Evolutionary conservation across 1,284 basidiomycete species (phyloP), one percentile per base, ranked within the genome.

Genomic region (Tremellales sp.): DNA sequence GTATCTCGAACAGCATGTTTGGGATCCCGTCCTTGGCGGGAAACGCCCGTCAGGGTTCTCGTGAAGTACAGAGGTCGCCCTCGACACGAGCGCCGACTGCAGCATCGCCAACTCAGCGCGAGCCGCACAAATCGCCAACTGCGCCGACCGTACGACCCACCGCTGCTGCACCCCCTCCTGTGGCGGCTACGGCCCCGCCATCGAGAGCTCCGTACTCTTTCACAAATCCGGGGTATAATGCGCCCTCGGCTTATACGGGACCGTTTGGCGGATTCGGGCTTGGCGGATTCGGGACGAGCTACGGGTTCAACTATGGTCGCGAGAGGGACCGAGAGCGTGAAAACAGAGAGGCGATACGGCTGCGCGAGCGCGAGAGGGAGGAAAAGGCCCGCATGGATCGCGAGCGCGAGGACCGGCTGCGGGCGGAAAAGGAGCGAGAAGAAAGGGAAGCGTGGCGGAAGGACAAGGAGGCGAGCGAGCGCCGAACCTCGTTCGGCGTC

Each of bases 231-330:
- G 31, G 47, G 22, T 49, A 43, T 36, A 47, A 47, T 13, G 34
- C 31, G 14, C 39, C 39, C n/a, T 38, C 38, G 4, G 28, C 24
- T 1, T 52, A 52, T 25, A 27, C 51, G 8, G 39, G 47, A 21
- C 22, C 45, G 12, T 56, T 53, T 24, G 43, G 45, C 4, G 50
- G 50, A 14, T 56, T 53, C 31, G 51, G 51, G 10, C 42, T 39
- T 12, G 22, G 18, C 9, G 34, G 34, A 19, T 36, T 56, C 22
- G 47, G 47, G 27, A 47, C 34, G 14, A 9, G 18, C 27, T 8
- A 21, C 34, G 34, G n/a, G 7, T 51, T 50, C 24, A 48, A 47
- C 21, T 47, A 47, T 2, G 42, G 51, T 32, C 39, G 40, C 7
- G 50, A 48, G 24, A 34, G 29, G 22, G 46, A 48, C 24, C 38